Evolutionary conservation across 805 yeast species (phyloP), one percentile per base, ranked within the genome.

Genomic region (Ogataea pilisensis): DNA sequence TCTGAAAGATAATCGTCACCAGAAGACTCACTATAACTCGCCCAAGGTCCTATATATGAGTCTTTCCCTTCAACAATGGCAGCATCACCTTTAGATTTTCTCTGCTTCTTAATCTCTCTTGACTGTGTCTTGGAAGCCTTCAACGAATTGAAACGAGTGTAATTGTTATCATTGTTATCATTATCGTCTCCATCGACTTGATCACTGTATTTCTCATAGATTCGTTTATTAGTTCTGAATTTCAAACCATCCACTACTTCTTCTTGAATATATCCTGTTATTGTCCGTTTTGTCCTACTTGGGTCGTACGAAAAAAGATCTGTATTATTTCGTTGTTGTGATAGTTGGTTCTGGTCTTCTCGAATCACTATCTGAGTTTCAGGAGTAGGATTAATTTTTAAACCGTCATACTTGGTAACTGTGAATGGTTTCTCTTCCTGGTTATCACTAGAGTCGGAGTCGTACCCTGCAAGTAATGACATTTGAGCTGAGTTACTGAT

Each of bases 11-110:
- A 36, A 7, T 43, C 51, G 12, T 49, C 48, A 27, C 50, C 58
- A n/a, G 45, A 51, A 21, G 44, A 38, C 19, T 63, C 65, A 17
- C 58, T 51, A 42, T 69, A 76, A 25, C 64, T 62, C 1, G 84
- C 85, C 88, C 89, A 80, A 0, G 88, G 85, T 0, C 86, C 87
- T 34, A 58, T 50, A 45, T 70, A 79, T 1, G 70, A 70, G 24
- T 61, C 54, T 13, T 66, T 70, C 11, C 74, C 81, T 3, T 60
- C 69, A 8, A 68, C 29, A 2, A 53, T 52, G 0, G 57, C 46
- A 2, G 71, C 52, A 37, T 72, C 72, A 0, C 76, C 76, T 45
- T 64, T 68, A 19, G 51, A 53, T 38, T 55, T 54, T 38, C 75
- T 55, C 42, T 61, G 65, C 34, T 49, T 60, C 43, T 66, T 73